Evolutionary conservation across 495 filamentous ascomycete genomes (phyloP), one percentile per base, ranked within the genome.

Genomic region (Venustampulla echinocandica): DNA sequence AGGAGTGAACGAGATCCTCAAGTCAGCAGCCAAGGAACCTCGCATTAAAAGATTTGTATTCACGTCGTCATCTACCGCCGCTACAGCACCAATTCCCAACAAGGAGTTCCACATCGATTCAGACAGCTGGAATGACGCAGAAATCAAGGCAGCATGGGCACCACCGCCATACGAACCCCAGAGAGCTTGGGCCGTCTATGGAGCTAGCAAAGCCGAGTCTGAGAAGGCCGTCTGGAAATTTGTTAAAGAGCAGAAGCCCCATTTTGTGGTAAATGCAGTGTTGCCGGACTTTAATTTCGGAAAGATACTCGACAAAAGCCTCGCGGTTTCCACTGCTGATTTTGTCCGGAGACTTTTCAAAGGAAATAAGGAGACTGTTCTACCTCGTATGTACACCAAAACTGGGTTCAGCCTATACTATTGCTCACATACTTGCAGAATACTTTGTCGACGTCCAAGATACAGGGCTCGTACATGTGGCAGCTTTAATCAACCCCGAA

Each of bases 191-290:
- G 27, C 46, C 21, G 64, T 75, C 2, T 76, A 82, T 46, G 52
- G 57, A 5, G 70, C 73, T 0, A 70, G 68, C 46, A 81, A 82
- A 56, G 68, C 62, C 1, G 59, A 68, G 51, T 65, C 62, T 4
- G 77, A 81, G 54, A 63, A 64, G 25, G 67, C 57, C 11, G 48
- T 66, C 0, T 79, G 72, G 71, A 64, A 66, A 37, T 80, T 74
- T 60, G 47, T 74, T 2, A 45, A 64, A 42, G 64, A 73, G 27
- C 47, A 76, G 14, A 63, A 73, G 20, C 71, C 73, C 1, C 10
- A 24, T 1, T 79, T 74, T 45, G 58, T 52, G 6, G 60, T 74
- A 37, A 77, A 77, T 44, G 45, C 67, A 1, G 64, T 80, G 10
- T 41, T 73, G 14, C 75, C 76, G 14, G 62, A 59, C 43, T 42